Evolutionary conservation across 2,329 filamentous ascomycete genomes (phyloP).

Genomic region (Periconia macrospinosa): DNA sequence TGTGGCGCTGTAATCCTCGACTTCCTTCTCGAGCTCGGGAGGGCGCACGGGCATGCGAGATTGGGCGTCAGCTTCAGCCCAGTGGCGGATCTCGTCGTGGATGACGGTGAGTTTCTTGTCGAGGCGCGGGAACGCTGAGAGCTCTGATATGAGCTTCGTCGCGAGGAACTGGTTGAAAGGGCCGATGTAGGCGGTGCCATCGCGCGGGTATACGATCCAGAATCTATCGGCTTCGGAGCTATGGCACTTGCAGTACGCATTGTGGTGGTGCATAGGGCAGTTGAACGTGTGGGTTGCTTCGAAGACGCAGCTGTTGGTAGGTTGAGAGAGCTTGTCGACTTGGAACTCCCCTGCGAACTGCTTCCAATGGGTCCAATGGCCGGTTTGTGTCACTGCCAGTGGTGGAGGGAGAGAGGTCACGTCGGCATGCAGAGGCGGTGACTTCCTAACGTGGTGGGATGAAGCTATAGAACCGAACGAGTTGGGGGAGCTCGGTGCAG

Average conservation of each 20-base stretch:
- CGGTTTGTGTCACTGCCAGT: conserved; percentile 5
- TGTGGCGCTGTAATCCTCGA: conserved; percentile 6
- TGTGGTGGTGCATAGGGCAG: conserved; percentile 23
- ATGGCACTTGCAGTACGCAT: conserved; percentile 15
- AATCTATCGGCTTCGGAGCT: conserved; percentile 23
- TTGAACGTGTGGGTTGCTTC: conserved; percentile 15
- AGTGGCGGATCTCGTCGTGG: conserved; percentile 19
- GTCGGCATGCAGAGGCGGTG: too few relatives aligned
- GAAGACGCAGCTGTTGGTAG: conserved; percentile 16
- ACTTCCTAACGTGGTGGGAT: too few relatives aligned
- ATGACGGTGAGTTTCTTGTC: conserved; percentile 27
- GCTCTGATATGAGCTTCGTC: conserved; percentile 19
- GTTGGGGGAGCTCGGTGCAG: too few relatives aligned
- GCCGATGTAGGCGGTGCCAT: conserved; percentile 11
- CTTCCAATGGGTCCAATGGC: conserved; percentile 24
- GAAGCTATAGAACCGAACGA: too few relatives aligned
- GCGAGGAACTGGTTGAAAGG: conserved; percentile 24
- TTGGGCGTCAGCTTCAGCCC: conserved; percentile 5
- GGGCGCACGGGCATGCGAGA: neutral
- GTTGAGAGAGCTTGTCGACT: conserved; percentile 18
- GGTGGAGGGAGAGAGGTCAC: too few relatives aligned
- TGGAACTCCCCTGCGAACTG: conserved; percentile 13
- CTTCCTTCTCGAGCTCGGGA: neutral
- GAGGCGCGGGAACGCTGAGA: conserved; percentile 15
- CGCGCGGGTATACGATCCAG: conserved; percentile 20